A percentile compares a stretch with the other conserved stretches of the same genome.
phyloP scores from a whole-genome alignment of 1,139 yeast genomes.

The Protomyces lactucae-debilis region DNA sequence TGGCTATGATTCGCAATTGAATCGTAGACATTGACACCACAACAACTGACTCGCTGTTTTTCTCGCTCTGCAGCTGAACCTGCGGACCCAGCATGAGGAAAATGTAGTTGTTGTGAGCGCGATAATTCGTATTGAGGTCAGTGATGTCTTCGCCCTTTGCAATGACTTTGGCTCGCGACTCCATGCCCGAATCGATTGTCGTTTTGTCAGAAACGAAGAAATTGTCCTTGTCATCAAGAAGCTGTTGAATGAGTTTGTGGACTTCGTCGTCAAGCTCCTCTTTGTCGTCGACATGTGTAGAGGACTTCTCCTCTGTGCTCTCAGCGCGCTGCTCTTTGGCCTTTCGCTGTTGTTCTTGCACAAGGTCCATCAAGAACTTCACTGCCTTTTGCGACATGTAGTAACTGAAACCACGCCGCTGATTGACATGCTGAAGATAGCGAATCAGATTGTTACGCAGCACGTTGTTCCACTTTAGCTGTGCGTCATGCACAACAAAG shows the following conservation, averaged over 20 bases:
- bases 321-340: constrained; percentile 25
- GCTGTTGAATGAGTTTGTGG: constrained; percentile 30
- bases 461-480: constrained; percentile 71
- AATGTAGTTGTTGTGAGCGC: constrained; percentile 57
- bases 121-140: constrained; percentile 42
- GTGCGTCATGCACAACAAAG: constrained; percentile 71
- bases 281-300: neutral
- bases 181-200: neutral
- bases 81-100: constrained; percentile 80
- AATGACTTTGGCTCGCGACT: neutral
- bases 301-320: constrained; percentile 8
- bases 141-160: constrained; percentile 2
- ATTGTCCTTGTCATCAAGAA: constrained; percentile 29
- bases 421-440: constrained; percentile 57
- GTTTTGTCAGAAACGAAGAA: constrained; percentile 30
- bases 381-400: constrained; percentile 69
- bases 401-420: constrained; percentile 54
- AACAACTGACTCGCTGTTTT: constrained; percentile 60
- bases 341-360: constrained; percentile 34
- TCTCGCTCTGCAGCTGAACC: constrained; percentile 68
- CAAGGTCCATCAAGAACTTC: constrained; percentile 55
- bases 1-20: constrained; percentile 59
- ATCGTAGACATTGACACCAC: constrained; percentile 67
- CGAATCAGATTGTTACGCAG: constrained; percentile 58
- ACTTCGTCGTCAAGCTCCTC: constrained; percentile 27